A percentile compares a stretch with the other conserved stretches of the same genome.
phyloP scores from a whole-genome alignment of 1,284 basidiomycete species.

The Rhodotorula sp. region DNA sequence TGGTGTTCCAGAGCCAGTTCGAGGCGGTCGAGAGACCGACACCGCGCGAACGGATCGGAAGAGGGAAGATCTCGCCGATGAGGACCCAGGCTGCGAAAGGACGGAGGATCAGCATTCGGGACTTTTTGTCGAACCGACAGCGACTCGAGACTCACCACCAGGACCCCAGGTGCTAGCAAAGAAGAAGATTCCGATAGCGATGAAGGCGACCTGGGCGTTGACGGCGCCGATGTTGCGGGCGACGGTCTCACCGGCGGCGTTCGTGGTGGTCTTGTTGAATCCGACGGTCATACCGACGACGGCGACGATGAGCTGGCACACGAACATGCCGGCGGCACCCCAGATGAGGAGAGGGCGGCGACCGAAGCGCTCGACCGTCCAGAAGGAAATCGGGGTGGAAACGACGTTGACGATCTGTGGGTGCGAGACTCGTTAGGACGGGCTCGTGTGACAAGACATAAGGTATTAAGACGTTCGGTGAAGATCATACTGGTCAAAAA shows the following conservation, averaged over 20 bases:
- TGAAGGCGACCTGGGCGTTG: constrained; percentile 47
- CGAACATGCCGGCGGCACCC: constrained; percentile 68
- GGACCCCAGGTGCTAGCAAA: constrained; percentile 46
- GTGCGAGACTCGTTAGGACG: no score
- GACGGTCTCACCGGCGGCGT: constrained; percentile 24
- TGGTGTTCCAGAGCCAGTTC: constrained; percentile 52
- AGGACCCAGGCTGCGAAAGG: constrained; percentile 26
- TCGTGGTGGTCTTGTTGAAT: constrained; percentile 33
- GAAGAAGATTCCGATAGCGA: constrained; percentile 47
- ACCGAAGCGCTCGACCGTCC: constrained; percentile 48
- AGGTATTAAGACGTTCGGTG: constrained; percentile 17
- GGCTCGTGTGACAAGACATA: no score
- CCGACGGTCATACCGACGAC: constrained; percentile 44
- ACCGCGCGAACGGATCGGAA: constrained; percentile 43
- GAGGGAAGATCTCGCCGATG: constrained; percentile 43
- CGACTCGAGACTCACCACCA: background rate
- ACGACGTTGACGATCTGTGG: constrained; percentile 44
- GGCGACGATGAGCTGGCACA: constrained; percentile 47
- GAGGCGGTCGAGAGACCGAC: constrained; percentile 48
- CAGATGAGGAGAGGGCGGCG: constrained; percentile 57
- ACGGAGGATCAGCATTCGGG: no score
- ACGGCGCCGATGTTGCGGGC: constrained; percentile 43
- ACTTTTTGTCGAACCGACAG: no score
- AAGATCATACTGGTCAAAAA: constrained; percentile 50
- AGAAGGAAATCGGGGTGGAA: constrained; percentile 48